phyloP scores from a whole-genome alignment of 192 early-diverging fungal species.

The Umbelopsis ramanniana region DNA sequence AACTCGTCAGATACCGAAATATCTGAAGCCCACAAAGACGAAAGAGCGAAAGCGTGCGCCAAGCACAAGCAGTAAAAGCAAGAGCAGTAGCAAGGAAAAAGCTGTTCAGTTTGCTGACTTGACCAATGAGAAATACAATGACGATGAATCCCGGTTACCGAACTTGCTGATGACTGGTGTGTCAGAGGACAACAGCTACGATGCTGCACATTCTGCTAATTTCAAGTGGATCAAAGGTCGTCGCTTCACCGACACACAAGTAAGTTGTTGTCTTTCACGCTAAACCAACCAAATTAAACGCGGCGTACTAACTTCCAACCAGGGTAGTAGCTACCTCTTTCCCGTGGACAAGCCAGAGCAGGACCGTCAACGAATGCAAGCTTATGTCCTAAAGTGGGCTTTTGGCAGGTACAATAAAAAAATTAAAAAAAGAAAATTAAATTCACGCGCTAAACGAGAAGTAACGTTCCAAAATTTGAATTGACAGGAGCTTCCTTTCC shows the following conservation, averaged over 20 bases:
- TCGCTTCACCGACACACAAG: constrained; percentile 3
- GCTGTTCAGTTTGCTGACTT: constrained; percentile 6
- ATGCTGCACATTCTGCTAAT: neutral
- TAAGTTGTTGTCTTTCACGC: neutral
- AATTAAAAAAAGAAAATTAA: neutral
- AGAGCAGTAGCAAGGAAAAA: neutral
- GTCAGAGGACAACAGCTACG: neutral
- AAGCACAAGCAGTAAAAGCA: neutral
- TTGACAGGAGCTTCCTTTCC: constrained; percentile 26
- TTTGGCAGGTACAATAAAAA: constrained; percentile 35
- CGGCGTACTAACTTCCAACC: neutral
- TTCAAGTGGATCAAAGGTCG: constrained; percentile 20
- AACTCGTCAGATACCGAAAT: constrained; percentile 12
- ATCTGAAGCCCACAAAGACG: neutral
- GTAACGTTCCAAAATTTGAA: neutral
- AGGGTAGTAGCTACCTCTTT: constrained; percentile 29
- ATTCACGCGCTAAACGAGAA: neutral
- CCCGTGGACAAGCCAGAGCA: constrained; percentile 37
- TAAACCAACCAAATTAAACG: too few relatives aligned
- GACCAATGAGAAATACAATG: neutral
- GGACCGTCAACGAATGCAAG: constrained; percentile 33
- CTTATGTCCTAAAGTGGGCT: constrained; percentile 39
- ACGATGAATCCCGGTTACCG: neutral
- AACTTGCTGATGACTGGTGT: neutral
- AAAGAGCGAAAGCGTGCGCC: neutral